Evolutionary conservation across 2,329 filamentous ascomycete species (phyloP).

Genomic region (Colletotrichum cuscutae): DNA sequence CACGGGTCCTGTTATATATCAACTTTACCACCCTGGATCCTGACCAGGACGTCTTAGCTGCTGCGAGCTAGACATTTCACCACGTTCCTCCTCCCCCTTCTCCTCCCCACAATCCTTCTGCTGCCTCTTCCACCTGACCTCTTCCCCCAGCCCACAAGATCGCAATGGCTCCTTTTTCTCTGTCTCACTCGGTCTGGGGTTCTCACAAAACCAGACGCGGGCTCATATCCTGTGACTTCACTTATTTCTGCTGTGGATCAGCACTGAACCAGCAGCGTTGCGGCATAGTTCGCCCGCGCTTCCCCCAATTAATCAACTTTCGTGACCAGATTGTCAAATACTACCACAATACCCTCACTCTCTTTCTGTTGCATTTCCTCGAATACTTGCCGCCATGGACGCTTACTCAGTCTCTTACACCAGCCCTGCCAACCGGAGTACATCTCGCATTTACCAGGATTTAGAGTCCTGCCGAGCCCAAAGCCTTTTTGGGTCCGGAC

Average conservation of each 20-base stretch:
- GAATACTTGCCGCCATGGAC: constrained; percentile 52
- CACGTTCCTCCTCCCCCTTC: constrained; percentile 18
- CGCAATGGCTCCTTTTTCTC: background rate
- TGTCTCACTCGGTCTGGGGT: constrained; percentile 20
- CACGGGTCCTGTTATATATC: constrained; percentile 8
- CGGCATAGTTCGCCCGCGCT: constrained; percentile 21
- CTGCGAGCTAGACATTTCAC: constrained; percentile 27
- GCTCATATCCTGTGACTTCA: constrained; percentile 8
- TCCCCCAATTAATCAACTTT: background rate
- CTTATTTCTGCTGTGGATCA: constrained; percentile 4
- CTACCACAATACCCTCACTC: background rate
- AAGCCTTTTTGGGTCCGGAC: constrained; percentile 46
- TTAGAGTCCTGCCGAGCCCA: constrained; percentile 53
- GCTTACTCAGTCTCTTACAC: constrained; percentile 62
- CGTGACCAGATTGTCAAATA: constrained; percentile 5
- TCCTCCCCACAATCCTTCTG: constrained; percentile 15
- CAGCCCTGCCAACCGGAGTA: constrained; percentile 53
- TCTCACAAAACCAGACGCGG: background rate
- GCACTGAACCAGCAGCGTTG: background rate
- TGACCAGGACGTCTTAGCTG: constrained; percentile 14
- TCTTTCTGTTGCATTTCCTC: background rate
- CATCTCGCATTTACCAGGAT: constrained; percentile 62
- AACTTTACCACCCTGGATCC: constrained; percentile 22
- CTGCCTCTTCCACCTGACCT: constrained; percentile 18
- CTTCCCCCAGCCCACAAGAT: background rate